A percentile compares a stretch with the other conserved stretches of the same genome.
Evolutionary conservation across 345 rosid genomes (phyloP).

Genomic region (Corymbia maculata): DNA sequence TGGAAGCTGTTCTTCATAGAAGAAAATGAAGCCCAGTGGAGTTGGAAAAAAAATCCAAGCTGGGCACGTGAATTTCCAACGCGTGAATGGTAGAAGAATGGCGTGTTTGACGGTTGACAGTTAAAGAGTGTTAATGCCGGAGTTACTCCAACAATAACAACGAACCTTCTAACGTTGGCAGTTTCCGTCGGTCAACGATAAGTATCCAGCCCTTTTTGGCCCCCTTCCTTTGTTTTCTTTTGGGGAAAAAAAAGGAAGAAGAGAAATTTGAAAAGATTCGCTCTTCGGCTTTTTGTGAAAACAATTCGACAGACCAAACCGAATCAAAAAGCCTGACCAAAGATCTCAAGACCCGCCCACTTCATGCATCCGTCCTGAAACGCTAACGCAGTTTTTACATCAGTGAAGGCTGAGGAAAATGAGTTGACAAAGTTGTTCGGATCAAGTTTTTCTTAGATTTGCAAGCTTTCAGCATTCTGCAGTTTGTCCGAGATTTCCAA

Average conservation of each 20-base stretch:
- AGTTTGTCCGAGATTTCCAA: neutral
- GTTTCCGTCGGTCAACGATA: neutral
- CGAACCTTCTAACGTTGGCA: neutral
- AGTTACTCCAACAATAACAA: neutral
- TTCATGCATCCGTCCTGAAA: neutral
- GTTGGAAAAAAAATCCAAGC: neutral
- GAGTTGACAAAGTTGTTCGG: neutral
- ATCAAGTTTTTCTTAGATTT: neutral
- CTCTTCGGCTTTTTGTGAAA: neutral
- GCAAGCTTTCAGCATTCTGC: neutral
- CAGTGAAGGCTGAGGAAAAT: neutral
- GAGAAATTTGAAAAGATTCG: neutral
- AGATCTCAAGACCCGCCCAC: neutral
- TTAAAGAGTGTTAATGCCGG: neutral
- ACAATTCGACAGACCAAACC: neutral
- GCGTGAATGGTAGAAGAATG: neutral
- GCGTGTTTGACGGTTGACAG: neutral
- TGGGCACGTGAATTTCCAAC: neutral
- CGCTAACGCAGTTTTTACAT: neutral
- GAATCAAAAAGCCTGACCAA: neutral
- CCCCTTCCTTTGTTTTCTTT: neutral
- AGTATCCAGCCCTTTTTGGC: neutral
- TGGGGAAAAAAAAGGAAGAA: neutral
- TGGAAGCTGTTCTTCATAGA: neutral
- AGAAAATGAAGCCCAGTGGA: neutral